Evolutionary conservation across 2,329 filamentous ascomycete genomes (phyloP), one percentile per base, ranked within the genome.

Genomic region (Lachnellula hyalina): DNA sequence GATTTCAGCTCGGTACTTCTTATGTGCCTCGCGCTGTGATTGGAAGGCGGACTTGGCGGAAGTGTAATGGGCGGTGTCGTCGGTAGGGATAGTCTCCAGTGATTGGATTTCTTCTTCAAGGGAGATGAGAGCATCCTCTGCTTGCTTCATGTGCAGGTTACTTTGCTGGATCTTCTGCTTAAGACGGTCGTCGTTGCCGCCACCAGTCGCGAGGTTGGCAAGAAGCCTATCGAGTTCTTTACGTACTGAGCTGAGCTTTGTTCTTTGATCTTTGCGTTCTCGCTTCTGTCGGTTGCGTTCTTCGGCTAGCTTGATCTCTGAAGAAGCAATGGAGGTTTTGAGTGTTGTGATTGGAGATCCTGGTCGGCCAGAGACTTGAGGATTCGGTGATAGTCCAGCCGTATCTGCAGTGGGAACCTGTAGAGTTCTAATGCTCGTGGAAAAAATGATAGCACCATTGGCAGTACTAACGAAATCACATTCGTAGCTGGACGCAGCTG

Each of bases 281-380:
- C 82, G 80, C 73, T 89, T 90, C 63, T 89, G 79, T 51, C 82
- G 81, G 56, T 81, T 78, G 63, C 83, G 85, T 65, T 87, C 84
- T 58, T 91, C 87, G 23, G 80, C 75, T 34, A 91, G 76, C 69
- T 86, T 89, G 55, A 80, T 77, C 66, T 91, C 86, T 48, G 86
- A 83, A 11, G 85, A 82, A 47, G 82, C 82, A 63, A 92, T 90
- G 2, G 88, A 90, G 32, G 87, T 88, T 68, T 83, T 85, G 40
- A 93, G 77, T 2, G 88, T 92, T 9, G 87, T 89, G 9, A 83
- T 84, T 2, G 89, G 89, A 12, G 88, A 92, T 59, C 89, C 86
- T 25, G 88, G 87, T 48, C 86, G 83, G 35, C 87, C 78, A 17
- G 82, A 80, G 55, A 83, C 80, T 65, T 85, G 83, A 25, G 72